Conservation (phyloP, 2,329 filamentous ascomycete genomes). For the Trichoderma asperellum region DNA sequence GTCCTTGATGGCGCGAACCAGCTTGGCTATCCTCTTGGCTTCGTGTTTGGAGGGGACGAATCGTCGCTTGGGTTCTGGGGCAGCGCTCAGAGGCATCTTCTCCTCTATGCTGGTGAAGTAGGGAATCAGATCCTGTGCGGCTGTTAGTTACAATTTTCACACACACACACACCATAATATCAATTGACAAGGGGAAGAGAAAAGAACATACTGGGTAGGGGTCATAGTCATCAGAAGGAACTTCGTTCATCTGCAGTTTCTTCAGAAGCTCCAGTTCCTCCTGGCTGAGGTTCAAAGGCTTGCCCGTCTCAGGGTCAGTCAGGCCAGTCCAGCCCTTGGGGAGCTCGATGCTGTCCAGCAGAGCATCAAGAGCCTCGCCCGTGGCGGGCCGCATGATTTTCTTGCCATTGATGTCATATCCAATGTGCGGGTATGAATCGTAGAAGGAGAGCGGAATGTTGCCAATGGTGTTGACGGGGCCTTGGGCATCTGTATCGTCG, state of each 20-base stretch:
- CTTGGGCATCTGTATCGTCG: conserved; percentile 85
- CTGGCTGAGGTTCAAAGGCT: conserved; percentile 82
- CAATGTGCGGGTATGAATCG: conserved; percentile 96
- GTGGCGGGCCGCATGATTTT: conserved; percentile 95
- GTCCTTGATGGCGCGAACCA: conserved; percentile 93
- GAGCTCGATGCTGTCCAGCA: conserved; percentile 94
- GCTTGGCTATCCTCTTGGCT: conserved; percentile 93
- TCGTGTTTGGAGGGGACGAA: conserved; percentile 98
- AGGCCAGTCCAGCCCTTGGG: conserved; percentile 97
- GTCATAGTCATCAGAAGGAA: conserved; percentile 86
- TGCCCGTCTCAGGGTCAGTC: conserved; percentile 91
- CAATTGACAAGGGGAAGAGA: not conserved
- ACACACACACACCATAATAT: not conserved
- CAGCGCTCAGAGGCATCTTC: conserved; percentile 91
- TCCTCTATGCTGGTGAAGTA: conserved; percentile 92
- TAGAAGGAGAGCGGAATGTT: conserved; percentile 94
- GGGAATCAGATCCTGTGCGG: conserved; percentile 73
- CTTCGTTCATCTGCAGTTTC: conserved; percentile 85
- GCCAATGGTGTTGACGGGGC: conserved; percentile 86
- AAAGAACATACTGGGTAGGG: conserved; percentile 73
- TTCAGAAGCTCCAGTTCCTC: conserved; percentile 89
- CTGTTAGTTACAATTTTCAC: not conserved
- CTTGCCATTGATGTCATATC: conserved; percentile 98
- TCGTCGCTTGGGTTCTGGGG: conserved; percentile 92
- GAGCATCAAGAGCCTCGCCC: conserved; percentile 87